A percentile compares a stretch with the other conserved stretches of the same genome.
These are phyloP conservation scores for Moricandia arvensis DNA, from an alignment of 345 rosid species.

Conservation along the genomic window DNA sequence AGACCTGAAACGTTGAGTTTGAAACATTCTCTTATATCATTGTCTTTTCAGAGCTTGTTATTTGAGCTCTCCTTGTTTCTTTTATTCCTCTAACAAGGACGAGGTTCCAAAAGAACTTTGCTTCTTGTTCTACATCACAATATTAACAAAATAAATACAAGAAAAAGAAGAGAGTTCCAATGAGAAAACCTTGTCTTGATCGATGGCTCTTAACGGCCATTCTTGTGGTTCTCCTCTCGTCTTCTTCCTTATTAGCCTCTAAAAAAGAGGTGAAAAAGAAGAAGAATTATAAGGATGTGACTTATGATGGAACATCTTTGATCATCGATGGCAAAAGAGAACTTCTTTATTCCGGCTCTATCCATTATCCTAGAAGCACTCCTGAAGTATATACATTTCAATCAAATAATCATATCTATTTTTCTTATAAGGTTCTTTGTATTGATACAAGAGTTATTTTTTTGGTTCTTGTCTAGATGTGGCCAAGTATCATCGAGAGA, in stretches of 20 bases:
- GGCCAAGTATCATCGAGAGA: constrained; percentile 38
- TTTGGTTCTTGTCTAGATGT: constrained; percentile 37
- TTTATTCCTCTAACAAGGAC: constrained; percentile 35
- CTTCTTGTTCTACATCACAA: constrained; percentile 28
- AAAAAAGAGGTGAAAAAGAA: constrained; percentile 18
- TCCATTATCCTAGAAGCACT: constrained; percentile 45
- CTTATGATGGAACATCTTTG: constrained; percentile 42
- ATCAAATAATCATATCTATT: not conserved
- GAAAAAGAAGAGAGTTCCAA: not conserved
- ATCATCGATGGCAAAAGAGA: constrained; percentile 42
- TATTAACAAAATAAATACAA: not conserved
- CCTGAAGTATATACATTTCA: constrained; percentile 33
- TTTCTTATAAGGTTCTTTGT: not conserved
- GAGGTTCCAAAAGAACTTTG: constrained; percentile 36
- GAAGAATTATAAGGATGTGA: constrained; percentile 26
- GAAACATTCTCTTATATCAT: constrained; percentile 37
- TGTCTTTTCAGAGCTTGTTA: constrained; percentile 11
- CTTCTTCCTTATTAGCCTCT: constrained; percentile 16
- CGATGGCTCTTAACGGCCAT: constrained; percentile 32
- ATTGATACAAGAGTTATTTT: constrained; percentile 1
- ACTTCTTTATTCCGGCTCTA: constrained; percentile 42
- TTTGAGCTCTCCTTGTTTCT: constrained; percentile 41
- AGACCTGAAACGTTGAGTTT: constrained; percentile 17
- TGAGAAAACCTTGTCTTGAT: constrained; percentile 34
- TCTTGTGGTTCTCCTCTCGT: constrained; percentile 27